Base-by-base conservation (phyloP, 2,329 filamentous ascomycete species). In the Beauveria sp. region DNA sequence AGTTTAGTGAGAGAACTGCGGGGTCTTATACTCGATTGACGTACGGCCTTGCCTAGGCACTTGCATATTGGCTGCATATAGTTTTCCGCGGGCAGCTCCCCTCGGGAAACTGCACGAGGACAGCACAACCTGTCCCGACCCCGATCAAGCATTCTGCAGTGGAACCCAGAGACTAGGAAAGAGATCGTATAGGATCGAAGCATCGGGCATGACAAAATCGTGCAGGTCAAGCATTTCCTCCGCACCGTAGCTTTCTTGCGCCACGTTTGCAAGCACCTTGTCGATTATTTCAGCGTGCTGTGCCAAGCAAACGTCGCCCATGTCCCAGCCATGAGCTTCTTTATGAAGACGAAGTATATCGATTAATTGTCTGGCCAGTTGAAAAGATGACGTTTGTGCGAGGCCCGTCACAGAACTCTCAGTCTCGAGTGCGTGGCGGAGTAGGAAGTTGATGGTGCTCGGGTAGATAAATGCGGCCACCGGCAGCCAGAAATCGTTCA, bases 401-500 rank as follows among this genome's bases (percentile, higher is more conserved):
- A 79, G 70, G 0, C 71, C 71, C 0, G 66, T 64, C 0, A 71
- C 67, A 1, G 71, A 72, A 10, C 72, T 75, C 60, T 76, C 76
- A 3, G 75, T 74, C 60, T 80, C 75, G 2, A 83, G 67, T 0
- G 77, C 79, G 61, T 77, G 79, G 2, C 81, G 74, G 9, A 83
- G 68, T 31, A 83, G 68, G 45, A 83, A 82, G 46, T 77, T 81
- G 16, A 78, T 76, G 0, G 81, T 79, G 1, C 78, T 77, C 0
- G 79, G 75, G n/a, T 81, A 75, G 1, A 76, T 72, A 60, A 81
- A 83, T 0, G 79, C 75, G 43, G 74, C 73, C 3, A 78, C 72
- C 0, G 81, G 75, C 2, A 82, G 70, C 80, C 80, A 83, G 62
- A 81, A 83, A 53, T 78, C 81, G 3, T 72, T 70, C 0, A 82